A percentile compares a stretch with the other conserved stretches of the same genome.
Evolutionary conservation across 1,139 yeast species (phyloP).

Genomic region (Yamadazyma kanchanaburiensis): DNA sequence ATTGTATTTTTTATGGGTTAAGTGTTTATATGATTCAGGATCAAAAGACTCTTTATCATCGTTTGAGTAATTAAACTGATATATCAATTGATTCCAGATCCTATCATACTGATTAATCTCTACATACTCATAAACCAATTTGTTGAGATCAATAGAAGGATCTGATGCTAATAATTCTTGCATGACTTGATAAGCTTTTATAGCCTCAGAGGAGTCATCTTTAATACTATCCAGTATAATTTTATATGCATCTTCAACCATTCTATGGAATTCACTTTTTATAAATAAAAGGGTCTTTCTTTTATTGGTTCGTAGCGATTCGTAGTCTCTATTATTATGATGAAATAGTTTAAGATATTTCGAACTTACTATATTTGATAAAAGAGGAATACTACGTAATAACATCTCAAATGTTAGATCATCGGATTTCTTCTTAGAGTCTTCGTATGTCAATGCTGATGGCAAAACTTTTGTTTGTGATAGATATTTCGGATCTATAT

Average conservation of each 20-base stretch:
- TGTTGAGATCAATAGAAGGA: slow-evolving; percentile 51
- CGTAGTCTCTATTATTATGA: slow-evolving; percentile 37
- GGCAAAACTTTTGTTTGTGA: background rate
- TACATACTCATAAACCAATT: slow-evolving; percentile 63
- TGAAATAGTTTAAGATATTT: slow-evolving; percentile 43
- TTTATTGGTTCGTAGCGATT: slow-evolving; percentile 28
- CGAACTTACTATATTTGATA: slow-evolving; percentile 46
- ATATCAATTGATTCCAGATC: slow-evolving; percentile 53
- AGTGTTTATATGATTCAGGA: slow-evolving; percentile 25
- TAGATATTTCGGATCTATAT: slow-evolving; percentile 10
- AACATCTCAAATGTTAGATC: slow-evolving; percentile 38
- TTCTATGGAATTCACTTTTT: slow-evolving; percentile 28
- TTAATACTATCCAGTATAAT: slow-evolving; percentile 42
- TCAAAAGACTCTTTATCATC: slow-evolving; percentile 27
- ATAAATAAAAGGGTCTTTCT: slow-evolving; percentile 26
- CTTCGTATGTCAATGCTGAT: background rate
- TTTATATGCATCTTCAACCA: slow-evolving; percentile 35
- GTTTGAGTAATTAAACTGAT: slow-evolving; percentile 33
- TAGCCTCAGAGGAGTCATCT: slow-evolving; percentile 34
- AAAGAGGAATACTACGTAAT: slow-evolving; percentile 43
- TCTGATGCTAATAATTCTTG: slow-evolving; percentile 28
- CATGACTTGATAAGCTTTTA: slow-evolving; percentile 30
- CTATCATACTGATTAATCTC: slow-evolving; percentile 66
- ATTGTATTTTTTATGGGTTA: slow-evolving; percentile 34
- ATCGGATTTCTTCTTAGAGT: background rate